Evolutionary conservation across 306 rosid genomes (phyloP), one percentile per base, ranked within the genome.

Genomic region (Vachellia collinsii): DNA sequence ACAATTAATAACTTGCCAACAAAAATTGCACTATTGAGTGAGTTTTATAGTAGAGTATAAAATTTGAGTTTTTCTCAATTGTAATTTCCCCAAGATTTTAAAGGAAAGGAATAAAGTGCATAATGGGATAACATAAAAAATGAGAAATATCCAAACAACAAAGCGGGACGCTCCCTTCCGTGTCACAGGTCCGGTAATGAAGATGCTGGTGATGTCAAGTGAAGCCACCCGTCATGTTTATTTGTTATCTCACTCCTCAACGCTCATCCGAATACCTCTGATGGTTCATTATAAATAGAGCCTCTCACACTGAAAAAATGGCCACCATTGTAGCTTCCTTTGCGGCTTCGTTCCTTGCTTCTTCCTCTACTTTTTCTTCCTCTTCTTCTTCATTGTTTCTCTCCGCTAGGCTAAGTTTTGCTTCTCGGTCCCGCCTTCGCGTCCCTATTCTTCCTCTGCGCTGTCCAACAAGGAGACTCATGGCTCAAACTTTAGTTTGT

Each of bases 401-500:
- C 25, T 70, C 84, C 13, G 8, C 46, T 3, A 66, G 89, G 68
- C 78, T 87, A n/a, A 72, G 71, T 0, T 76, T 85, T 56, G 11
- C 83, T 13, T 75, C 84, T 4, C 19, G 54, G 19, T 77, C 62
- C 0, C 83, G 82, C 12, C 86, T 84, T 61, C 85, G 85, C 53
- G 72, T 87, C 17, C 25, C 85, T 11, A 42, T 81, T 23, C 20
- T 80, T 0, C 89, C 91, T 50, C 83, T 79, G 66, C 50, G 62
- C 20, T 79, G 68, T 23, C 85, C 89, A 12, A 70, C 88, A 59
- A 82, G 82, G 53, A 82, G 54, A 73, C 82, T 82, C 87, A 92
- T 94, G 98, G 92, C 90, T 80, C 91, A 85, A 81, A 78, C 89
- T 20, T 84, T 89, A 20, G 88, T 96, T 13, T 76, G 38, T 63